Percentiles rank a stretch among this genome's conserved stretches.
These are phyloP conservation scores for Phyllosticta citriasiana DNA, from an alignment of 2,329 filamentous ascomycete genomes.

Conservation along the genomic window DNA sequence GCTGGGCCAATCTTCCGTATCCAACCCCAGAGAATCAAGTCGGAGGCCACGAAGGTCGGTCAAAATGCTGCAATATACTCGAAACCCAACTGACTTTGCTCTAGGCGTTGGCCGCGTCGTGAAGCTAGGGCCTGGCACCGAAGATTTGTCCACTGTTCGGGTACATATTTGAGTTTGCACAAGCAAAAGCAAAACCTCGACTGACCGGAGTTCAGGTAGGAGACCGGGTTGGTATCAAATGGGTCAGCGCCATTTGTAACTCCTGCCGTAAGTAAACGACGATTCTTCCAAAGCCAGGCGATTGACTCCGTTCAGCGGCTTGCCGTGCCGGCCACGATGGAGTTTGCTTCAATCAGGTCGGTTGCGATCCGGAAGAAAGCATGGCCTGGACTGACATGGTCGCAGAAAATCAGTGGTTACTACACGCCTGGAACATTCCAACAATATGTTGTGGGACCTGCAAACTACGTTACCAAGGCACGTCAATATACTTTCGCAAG, in stretches of 20 bases:
- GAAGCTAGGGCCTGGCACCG: conserved; percentile 49
- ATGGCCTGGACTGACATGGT: not conserved
- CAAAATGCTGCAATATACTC: not conserved
- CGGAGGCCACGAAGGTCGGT: conserved; percentile 59
- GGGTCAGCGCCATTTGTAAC: conserved; percentile 49
- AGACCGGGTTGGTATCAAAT: conserved; percentile 62
- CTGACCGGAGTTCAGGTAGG: conserved; percentile 35
- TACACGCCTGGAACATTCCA: conserved; percentile 61
- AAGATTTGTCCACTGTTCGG: conserved; percentile 47
- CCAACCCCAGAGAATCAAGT: conserved; percentile 53
- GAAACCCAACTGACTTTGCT: not conserved
- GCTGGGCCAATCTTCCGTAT: conserved; percentile 47
- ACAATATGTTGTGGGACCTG: conserved; percentile 54
- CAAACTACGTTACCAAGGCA: conserved; percentile 61
- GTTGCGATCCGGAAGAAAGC: not conserved
- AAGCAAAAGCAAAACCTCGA: not conserved
- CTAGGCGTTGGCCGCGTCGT: conserved; percentile 54
- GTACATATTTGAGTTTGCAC: not conserved
- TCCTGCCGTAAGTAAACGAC: conserved; percentile 21
- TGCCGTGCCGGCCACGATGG: conserved; percentile 48
- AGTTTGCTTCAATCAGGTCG: conserved; percentile 40
- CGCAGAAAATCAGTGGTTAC: conserved; percentile 49
- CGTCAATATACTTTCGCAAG: not conserved
- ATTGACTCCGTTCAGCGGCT: conserved; percentile 19
- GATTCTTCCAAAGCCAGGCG: not conserved